Percentiles rank a stretch among this genome's conserved stretches.
Conservation (phyloP, 495 filamentous ascomycete genomes). For the Talaromyces stipitatus region DNA sequence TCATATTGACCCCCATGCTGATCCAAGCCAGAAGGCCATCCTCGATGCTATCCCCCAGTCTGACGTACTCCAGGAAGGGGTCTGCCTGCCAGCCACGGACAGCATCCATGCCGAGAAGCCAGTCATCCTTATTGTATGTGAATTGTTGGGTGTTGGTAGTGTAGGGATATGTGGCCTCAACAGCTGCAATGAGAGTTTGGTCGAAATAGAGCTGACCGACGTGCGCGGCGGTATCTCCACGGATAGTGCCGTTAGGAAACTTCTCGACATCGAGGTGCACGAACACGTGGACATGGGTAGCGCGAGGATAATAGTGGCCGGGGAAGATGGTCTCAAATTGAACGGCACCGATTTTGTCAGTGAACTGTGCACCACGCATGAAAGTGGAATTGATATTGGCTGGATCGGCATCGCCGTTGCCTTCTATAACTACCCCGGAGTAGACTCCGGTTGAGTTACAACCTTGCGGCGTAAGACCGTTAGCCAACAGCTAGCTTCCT, state of each 20-base stretch:
- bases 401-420: conserved; percentile 18
- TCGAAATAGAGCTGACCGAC: conserved; percentile 58
- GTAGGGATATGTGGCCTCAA: conserved; percentile 46
- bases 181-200: conserved; percentile 34
- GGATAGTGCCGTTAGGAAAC: conserved; percentile 40
- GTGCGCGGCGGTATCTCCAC: conserved; percentile 41
- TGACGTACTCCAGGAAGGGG: conserved; percentile 48
- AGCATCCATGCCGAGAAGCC: conserved; percentile 35
- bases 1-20: conserved; percentile 45
- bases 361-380: conserved; percentile 44
- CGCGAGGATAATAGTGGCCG: conserved; percentile 43
- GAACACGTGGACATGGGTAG: conserved; percentile 41
- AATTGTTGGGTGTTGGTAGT: conserved; percentile 41
- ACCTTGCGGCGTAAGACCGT: no score
- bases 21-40: conserved; percentile 53
- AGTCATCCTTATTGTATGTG: conserved; percentile 43
- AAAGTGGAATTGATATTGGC: conserved; percentile 40
- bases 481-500: no score
- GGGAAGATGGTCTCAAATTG: conserved; percentile 44
- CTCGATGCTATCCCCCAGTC: conserved; percentile 42
- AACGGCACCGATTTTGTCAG: conserved; percentile 39
- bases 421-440: conserved; percentile 18
- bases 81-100: conserved; percentile 41
- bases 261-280: conserved; percentile 37
- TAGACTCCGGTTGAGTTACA: conserved; percentile 50